Conservation (phyloP, 2,329 filamentous ascomycete species). For the Beauveria sp. region DNA sequence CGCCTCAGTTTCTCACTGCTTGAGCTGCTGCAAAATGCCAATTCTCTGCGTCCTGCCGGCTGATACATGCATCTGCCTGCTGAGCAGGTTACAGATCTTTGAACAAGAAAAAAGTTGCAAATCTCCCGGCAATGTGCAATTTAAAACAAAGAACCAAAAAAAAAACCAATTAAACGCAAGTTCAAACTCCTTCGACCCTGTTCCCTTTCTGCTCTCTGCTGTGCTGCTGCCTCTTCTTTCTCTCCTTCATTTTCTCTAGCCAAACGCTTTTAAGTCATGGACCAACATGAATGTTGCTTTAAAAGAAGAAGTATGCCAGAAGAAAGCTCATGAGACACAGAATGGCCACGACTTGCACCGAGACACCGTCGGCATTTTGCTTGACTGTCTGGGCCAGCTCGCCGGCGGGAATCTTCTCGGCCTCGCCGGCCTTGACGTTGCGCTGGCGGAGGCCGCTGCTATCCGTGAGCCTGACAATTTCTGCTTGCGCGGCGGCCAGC, state of each 20-base stretch:
- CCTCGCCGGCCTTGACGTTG: slow-evolving; percentile 50
- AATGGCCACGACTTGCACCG: slow-evolving; percentile 74
- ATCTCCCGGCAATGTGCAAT: slow-evolving; percentile 3
- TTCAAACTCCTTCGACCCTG: neutral
- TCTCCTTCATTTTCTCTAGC: neutral
- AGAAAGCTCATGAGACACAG: slow-evolving; percentile 88
- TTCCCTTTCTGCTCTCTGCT: neutral
- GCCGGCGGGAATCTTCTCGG: slow-evolving; percentile 41
- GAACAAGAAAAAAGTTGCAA: neutral
- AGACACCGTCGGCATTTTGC: slow-evolving; percentile 64
- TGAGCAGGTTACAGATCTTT: neutral
- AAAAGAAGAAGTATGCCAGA: slow-evolving; percentile 95
- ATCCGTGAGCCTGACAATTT: slow-evolving; percentile 64
- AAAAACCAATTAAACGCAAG: neutral
- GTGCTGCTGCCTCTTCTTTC: neutral
- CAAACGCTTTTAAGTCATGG: neutral
- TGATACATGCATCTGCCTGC: neutral
- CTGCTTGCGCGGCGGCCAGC: slow-evolving; percentile 66
- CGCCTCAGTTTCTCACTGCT: neutral
- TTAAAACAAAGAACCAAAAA: neutral
- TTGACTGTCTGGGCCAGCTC: slow-evolving; percentile 47
- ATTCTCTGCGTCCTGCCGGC: neutral
- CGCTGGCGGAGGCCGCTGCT: slow-evolving; percentile 69
- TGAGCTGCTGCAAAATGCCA: neutral
- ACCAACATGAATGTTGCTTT: slow-evolving; percentile 24